A percentile compares a stretch with the other conserved stretches of the same genome.
These are phyloP conservation scores for Termitomyces sp. DNA, from an alignment of 768 basidiomycete species.

Conservation along the genomic window DNA sequence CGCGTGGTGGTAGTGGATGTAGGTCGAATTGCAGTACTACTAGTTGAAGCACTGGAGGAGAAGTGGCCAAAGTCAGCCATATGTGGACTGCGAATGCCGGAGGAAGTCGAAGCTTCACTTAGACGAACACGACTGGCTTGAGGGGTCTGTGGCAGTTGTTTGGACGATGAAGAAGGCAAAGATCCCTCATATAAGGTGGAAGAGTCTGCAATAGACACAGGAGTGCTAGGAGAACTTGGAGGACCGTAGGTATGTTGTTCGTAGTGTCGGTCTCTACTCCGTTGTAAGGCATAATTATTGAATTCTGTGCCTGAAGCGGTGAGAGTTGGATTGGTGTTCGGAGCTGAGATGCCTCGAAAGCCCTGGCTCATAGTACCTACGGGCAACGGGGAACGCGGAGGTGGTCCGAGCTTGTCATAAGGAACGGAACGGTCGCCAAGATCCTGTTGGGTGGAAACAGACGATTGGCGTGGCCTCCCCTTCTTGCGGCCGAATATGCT, in stretches of 20 bases:
- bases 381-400: constrained; percentile 53
- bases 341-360: constrained; percentile 68
- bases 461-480: constrained; percentile 55
- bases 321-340: constrained; percentile 78
- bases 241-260: constrained; percentile 31
- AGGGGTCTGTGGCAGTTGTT: constrained; percentile 25
- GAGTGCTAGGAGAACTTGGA: constrained; percentile 46
- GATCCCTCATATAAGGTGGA: constrained; percentile 55
- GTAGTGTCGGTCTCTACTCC: constrained; percentile 48
- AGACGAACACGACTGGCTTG: constrained; percentile 38
- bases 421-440: constrained; percentile 64
- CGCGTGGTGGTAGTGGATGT: constrained; percentile 46
- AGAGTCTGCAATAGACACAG: constrained; percentile 51
- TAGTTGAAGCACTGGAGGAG: constrained; percentile 19
- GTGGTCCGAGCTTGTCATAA: constrained; percentile 61
- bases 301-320: constrained; percentile 68
- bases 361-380: constrained; percentile 52
- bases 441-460: constrained; percentile 53
- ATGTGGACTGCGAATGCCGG: constrained; percentile 43
- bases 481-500: constrained; percentile 64
- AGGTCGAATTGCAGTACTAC: constrained; percentile 39
- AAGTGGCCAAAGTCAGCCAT: constrained; percentile 49
- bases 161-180: constrained; percentile 25
- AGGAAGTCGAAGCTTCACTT: constrained; percentile 53
- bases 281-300: constrained; percentile 53